Conservation (phyloP, 2,329 filamentous ascomycete species). For the Ceratocystis alfenasii region DNA sequence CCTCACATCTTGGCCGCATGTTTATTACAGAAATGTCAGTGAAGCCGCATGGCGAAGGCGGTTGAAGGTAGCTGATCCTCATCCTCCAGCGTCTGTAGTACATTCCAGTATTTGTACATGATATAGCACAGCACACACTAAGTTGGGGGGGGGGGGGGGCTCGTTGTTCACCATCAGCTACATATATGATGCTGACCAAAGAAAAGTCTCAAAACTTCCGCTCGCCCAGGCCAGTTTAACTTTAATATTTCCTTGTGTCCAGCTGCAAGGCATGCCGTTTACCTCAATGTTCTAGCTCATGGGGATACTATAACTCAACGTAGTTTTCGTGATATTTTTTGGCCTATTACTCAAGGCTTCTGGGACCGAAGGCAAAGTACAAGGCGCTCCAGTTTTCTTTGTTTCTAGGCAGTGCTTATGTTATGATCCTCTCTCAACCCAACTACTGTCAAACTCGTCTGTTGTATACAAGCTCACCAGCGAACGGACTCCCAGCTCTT, state of each 20-base stretch:
- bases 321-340: constrained; percentile 6
- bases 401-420: neutral
- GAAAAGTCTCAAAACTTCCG: neutral
- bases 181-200: neutral
- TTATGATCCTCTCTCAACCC: neutral
- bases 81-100: neutral
- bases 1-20: neutral
- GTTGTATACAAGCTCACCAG: neutral
- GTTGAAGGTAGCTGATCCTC: neutral
- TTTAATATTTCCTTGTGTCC: neutral
- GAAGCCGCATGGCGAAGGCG: neutral
- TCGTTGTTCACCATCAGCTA: neutral
- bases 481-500: neutral
- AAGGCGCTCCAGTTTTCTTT: constrained; percentile 16
- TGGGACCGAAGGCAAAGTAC: neutral
- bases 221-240: neutral
- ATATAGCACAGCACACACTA: neutral
- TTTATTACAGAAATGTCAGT: neutral
- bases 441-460: no score
- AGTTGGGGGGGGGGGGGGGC: neutral
- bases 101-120: neutral
- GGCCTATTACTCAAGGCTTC: neutral
- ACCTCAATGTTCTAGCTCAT: neutral
- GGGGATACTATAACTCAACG: neutral
- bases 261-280: neutral